Conservation (phyloP, 495 filamentous ascomycete species). For the Melanomma pulvis-pyrius region DNA sequence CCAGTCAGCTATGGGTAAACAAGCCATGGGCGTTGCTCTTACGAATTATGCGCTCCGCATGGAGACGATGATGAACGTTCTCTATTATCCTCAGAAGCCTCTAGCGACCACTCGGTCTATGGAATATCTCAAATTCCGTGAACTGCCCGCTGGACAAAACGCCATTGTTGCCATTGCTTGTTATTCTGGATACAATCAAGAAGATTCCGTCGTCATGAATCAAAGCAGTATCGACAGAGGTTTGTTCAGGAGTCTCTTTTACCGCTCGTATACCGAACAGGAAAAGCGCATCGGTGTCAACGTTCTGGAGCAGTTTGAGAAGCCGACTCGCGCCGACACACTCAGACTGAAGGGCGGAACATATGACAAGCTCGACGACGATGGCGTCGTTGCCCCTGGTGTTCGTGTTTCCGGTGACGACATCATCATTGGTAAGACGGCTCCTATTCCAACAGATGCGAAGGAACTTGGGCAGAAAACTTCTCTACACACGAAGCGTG, state of each 20-base stretch:
- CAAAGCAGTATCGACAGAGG: constrained; percentile 97
- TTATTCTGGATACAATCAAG: constrained; percentile 99
- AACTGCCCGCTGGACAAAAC: constrained; percentile 95
- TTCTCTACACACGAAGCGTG: constrained; percentile 85
- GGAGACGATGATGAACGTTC: constrained; percentile 99
- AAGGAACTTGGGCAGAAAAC: constrained; percentile 93
- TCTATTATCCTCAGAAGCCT: constrained; percentile 98
- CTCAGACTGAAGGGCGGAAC: constrained; percentile 90
- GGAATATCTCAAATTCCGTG: constrained; percentile 97
- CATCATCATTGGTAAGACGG: constrained; percentile 98
- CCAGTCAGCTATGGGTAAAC: constrained; percentile 99
- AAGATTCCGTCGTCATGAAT: constrained; percentile 99
- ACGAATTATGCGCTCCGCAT: constrained; percentile 95
- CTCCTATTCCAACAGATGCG: constrained; percentile 86
- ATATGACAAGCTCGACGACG: constrained; percentile 96
- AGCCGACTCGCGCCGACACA: constrained; percentile 84
- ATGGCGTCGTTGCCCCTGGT: constrained; percentile 90
- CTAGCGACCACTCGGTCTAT: constrained; percentile 94
- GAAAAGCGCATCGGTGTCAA: constrained; percentile 93
- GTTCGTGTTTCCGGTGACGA: constrained; percentile 95
- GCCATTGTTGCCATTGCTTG: constrained; percentile 96
- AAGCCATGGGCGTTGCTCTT: constrained; percentile 98
- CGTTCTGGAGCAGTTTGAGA: constrained; percentile 90
- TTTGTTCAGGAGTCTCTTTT: constrained; percentile 96
- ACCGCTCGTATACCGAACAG: constrained; percentile 91